Evolutionary conservation across 192 early-diverging fungal genomes (phyloP), one percentile per base, ranked within the genome.

Genomic region (Coemansia sp.): DNA sequence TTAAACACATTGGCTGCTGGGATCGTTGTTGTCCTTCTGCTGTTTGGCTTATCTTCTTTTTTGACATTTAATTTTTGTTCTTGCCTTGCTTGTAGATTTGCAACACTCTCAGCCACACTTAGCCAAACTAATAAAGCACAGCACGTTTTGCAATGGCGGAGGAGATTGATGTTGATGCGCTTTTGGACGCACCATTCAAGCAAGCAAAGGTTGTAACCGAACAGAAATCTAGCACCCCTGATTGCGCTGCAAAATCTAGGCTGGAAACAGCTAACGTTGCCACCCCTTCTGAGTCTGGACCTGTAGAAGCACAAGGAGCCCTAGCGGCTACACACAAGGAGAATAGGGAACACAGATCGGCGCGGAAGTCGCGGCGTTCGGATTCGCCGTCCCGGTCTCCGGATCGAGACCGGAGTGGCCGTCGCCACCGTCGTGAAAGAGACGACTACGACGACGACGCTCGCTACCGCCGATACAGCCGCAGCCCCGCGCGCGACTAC

Each of bases 151-250:
- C 15, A 16, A 74, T 74, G 72, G 41, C 72, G 5, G 66, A 74
- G 32, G 72, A 74, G 4, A 64, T 74, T 15, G 66, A 74, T 48
- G 66, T 74, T 39, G 72, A 74, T 55, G 72, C 66, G 65, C 72
- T 74, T 15, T 47, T 74, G 41, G 72, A 74, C 41, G 72, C 72
- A n/a, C 72, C 72, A 45, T 74, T 68, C 66, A 74, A 63, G 48
- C 61, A 59, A 21, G 62, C 46, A 36, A 72, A 64, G 66, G 62
- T 59, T 62, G 66, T 72, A 68, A 66, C 59, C 45, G 70, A 68
- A 47, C 58, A 64, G 43, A 60, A 40, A 8, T 41, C 40, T 51
- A 43, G 41, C 22, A 58, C 32, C 5, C 39, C 43, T 45, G 62
- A 63, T 47, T 6, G 48, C 26, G 52, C 43, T 13, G 36, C 60